Conservation (phyloP, 2,329 filamentous ascomycete genomes). For the Verticillium klebahnii region DNA sequence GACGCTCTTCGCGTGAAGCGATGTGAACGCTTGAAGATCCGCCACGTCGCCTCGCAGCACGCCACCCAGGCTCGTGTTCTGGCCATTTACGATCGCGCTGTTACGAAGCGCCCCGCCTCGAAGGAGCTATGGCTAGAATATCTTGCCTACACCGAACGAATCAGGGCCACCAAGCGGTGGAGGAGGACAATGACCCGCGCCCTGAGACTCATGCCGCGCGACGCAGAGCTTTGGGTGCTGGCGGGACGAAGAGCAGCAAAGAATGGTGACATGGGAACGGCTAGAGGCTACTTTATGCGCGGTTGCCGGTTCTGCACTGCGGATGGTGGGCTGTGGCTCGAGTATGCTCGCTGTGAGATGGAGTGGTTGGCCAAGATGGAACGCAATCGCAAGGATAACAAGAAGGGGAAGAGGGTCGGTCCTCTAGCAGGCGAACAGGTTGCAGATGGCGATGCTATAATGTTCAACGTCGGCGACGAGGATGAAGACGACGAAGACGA, state of each 20-base stretch:
- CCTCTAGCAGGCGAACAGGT: constrained; percentile 41
- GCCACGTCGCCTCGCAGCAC: constrained; percentile 58
- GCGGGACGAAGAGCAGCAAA: constrained; percentile 74
- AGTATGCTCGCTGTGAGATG: constrained; percentile 89
- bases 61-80: constrained; percentile 80
- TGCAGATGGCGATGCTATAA: constrained; percentile 44
- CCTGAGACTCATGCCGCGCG: constrained; percentile 79
- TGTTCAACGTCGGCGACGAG: constrained; percentile 35
- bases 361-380: constrained; percentile 83
- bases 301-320: constrained; percentile 84
- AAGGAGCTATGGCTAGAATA: constrained; percentile 85
- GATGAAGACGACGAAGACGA: constrained; percentile 38
- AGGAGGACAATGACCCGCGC: constrained; percentile 62
- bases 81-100: constrained; percentile 82
- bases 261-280: constrained; percentile 82
- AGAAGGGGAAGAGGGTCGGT: constrained; percentile 49
- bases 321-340: constrained; percentile 72
- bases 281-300: constrained; percentile 79
- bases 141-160: constrained; percentile 70
- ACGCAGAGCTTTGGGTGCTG: constrained; percentile 80
- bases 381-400: constrained; percentile 54
- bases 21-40: constrained; percentile 74
- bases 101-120: constrained; percentile 78
- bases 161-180: constrained; percentile 62
- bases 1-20: constrained; percentile 79